A percentile compares a stretch with the other conserved stretches of the same genome.
These are phyloP conservation scores for Moniliella sp. DNA, from an alignment of 1,284 basidiomycete genomes.

Conservation along the genomic window DNA sequence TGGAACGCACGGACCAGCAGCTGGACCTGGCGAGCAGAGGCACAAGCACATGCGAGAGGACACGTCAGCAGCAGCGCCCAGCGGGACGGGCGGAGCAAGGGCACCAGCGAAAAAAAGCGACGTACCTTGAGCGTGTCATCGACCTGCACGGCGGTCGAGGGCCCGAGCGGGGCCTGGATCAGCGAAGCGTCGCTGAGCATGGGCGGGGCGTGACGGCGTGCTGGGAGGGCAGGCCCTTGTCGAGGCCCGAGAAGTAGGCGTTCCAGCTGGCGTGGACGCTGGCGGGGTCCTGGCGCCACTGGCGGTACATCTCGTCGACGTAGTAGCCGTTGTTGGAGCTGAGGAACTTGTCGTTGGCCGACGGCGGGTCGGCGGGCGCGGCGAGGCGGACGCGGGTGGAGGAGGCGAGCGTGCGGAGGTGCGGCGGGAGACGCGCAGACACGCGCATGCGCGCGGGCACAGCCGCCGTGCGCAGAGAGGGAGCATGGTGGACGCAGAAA, in stretches of 20 bases:
- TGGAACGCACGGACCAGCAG: slow-evolving; percentile 66
- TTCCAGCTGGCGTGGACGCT: slow-evolving; percentile 88
- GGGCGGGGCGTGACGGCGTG: slow-evolving; percentile 73
- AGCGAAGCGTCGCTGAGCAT: slow-evolving; percentile 45
- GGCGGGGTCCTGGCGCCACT: slow-evolving; percentile 44
- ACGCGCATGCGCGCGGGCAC: too few relatives aligned
- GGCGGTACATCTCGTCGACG: slow-evolving; percentile 51
- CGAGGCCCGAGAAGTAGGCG: slow-evolving; percentile 78
- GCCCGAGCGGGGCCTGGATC: slow-evolving; percentile 58
- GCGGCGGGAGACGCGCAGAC: too few relatives aligned
- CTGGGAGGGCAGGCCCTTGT: slow-evolving; percentile 60
- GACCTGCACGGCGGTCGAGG: slow-evolving; percentile 44
- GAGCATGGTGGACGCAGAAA: too few relatives aligned
- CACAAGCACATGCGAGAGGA: neutral
- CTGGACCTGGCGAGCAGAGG: slow-evolving; percentile 8
- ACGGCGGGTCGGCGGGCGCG: too few relatives aligned
- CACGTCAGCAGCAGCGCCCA: neutral
- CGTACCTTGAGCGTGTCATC: slow-evolving; percentile 81
- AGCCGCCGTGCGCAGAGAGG: too few relatives aligned
- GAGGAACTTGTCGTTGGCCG: slow-evolving; percentile 19
- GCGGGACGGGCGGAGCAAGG: neutral
- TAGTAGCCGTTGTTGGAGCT: slow-evolving; percentile 74
- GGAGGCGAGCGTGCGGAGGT: too few relatives aligned
- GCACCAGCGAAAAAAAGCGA: neutral
- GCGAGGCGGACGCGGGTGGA: too few relatives aligned